Base-by-base conservation (phyloP, 1,284 basidiomycete species). In the Ceratobasidium sp. region DNA sequence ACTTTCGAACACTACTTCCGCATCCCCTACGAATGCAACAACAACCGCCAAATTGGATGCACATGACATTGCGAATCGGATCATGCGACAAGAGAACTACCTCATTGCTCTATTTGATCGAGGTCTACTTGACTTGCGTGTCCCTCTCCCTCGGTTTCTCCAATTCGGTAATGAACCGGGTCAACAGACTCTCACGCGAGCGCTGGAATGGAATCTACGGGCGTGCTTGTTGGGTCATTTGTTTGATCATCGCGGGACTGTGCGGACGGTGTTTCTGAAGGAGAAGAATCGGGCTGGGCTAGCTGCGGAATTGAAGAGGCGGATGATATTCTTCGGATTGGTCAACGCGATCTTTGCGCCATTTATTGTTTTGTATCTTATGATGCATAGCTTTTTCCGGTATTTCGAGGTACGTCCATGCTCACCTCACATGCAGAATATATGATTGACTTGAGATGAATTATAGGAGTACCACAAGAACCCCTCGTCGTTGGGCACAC, bases 301-400 rank as follows among this genome's bases (percentile, higher is more conserved):
- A 78, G 94, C 97, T 78, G 92, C 96, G 82, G 95, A 94, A 96
- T 97, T 99, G 33, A 88, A 89, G 80, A 89, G 94, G 77, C 91
- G 98, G 0, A 95, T 99, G 84, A 91, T 97, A 79, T 97, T 99
- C 85, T 97, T 99, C 94, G 97, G 96, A 20, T 91, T 97, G 70
- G 85, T 99, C 78, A 99, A 99, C 82, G 95, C 95, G 1, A 90
- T 97, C 15, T 97, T 99, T 83, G 96, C 95, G 1, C 98, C 98
- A 0, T 97, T 99, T 86, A 99, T 99, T 82, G 95, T 99, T 49
- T 87, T 97, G 20, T 99, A 99, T 85, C 90, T 98, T 61, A 86
- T 98, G 61, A 94, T 98, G 91, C 99, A 98, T 85, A 99, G 97
- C 0, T 99, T 99, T 89, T 99, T 99, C 89, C 95, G 97, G 18